Percentiles rank a stretch among this genome's conserved stretches.
Conservation (phyloP, 345 rosid species). For the Brassica juncea region DNA sequence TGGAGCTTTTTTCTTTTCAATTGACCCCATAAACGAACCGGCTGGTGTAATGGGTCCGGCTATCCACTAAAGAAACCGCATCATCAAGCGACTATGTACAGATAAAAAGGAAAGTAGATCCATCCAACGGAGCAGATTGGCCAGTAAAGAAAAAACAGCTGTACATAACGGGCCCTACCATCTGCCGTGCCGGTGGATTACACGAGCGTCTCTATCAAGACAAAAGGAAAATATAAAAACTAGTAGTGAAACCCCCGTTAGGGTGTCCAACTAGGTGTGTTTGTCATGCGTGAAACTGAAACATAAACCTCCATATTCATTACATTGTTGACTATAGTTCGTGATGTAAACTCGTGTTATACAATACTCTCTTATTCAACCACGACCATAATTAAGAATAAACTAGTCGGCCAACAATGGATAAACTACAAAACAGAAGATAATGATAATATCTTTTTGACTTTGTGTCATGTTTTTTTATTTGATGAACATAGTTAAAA, state of each 20-base stretch:
- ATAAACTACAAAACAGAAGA: background rate
- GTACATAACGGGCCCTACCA: slow-evolving; percentile 7
- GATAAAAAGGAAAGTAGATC: slow-evolving; percentile 13
- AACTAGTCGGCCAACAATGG: slow-evolving; percentile 12
- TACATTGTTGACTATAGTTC: background rate
- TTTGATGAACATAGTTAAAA: slow-evolving; percentile 7
- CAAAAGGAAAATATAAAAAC: background rate
- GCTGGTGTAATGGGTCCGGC: slow-evolving; percentile 22
- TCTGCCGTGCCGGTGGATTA: slow-evolving; percentile 17
- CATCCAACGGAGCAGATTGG: slow-evolving; percentile 35
- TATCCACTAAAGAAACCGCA: slow-evolving; percentile 37
- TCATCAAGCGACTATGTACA: slow-evolving; percentile 35
- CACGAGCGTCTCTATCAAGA: slow-evolving; percentile 27
- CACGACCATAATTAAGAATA: slow-evolving; percentile 12
- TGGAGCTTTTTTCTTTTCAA: background rate
- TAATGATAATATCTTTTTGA: background rate
- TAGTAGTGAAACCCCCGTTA: background rate
- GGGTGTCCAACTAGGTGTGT: slow-evolving; percentile 7
- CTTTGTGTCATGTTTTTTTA: background rate
- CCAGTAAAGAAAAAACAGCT: background rate
- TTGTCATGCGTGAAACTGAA: background rate
- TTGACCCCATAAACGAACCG: slow-evolving; percentile 8
- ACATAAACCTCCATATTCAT: background rate
- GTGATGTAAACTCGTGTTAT: slow-evolving; percentile 1
- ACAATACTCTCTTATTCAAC: slow-evolving; percentile 4